A percentile compares a stretch with the other conserved stretches of the same genome.
These are phyloP conservation scores for Forsythia viridissima DNA, from an alignment of 257 asterid genomes.

Conservation along the genomic window DNA sequence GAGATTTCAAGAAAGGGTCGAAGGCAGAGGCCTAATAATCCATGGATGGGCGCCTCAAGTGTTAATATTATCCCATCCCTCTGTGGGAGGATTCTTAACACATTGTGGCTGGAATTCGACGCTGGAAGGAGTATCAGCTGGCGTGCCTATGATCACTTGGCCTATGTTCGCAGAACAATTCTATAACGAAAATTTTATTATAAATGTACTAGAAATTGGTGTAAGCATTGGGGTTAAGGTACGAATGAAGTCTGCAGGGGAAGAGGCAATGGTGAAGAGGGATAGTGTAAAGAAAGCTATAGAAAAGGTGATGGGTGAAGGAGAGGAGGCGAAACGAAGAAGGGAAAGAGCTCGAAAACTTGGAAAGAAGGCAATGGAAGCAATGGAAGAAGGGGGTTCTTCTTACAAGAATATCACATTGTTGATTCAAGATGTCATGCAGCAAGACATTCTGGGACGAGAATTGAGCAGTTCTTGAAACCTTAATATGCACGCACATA, in stretches of 20 bases:
- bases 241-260: background rate
- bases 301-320: slow-evolving; percentile 29
- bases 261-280: slow-evolving; percentile 27
- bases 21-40: slow-evolving; percentile 29
- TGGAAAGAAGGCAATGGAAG: slow-evolving; percentile 33
- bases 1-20: slow-evolving; percentile 24
- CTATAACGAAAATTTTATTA: slow-evolving; percentile 34
- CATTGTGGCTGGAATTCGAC: slow-evolving; percentile 45
- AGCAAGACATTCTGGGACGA: slow-evolving; percentile 2
- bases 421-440: slow-evolving; percentile 33
- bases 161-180: slow-evolving; percentile 43
- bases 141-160: slow-evolving; percentile 39
- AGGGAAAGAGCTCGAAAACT: slow-evolving; percentile 33
- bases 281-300: slow-evolving; percentile 20
- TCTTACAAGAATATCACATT: slow-evolving; percentile 32
- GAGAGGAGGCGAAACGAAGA: slow-evolving; percentile 32
- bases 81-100: slow-evolving; percentile 40
- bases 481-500: background rate
- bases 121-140: slow-evolving; percentile 27
- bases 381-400: slow-evolving; percentile 39
- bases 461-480: background rate
- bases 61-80: slow-evolving; percentile 27
- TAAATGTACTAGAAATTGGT: slow-evolving; percentile 27
- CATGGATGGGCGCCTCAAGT: slow-evolving; percentile 58
- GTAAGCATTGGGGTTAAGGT: slow-evolving; percentile 33